These are phyloP conservation scores for Verticillium klebahnii DNA, from an alignment of 2,329 filamentous ascomycete genomes.

Conservation along the genomic window DNA sequence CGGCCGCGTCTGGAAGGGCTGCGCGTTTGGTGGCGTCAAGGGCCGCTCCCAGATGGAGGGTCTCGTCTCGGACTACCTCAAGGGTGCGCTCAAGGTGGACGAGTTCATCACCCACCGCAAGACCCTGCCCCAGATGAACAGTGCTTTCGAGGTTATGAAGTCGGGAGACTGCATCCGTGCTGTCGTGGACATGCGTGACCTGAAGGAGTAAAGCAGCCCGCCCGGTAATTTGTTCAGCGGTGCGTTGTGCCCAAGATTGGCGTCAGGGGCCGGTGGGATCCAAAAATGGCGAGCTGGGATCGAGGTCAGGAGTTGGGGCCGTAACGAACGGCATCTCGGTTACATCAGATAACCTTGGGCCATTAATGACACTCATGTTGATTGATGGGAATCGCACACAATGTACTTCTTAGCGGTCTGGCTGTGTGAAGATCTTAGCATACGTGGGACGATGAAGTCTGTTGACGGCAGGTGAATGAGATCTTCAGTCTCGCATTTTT, in stretches of 20 bases:
- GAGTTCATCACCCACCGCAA: constrained; percentile 99
- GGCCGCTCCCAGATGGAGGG: constrained; percentile 86
- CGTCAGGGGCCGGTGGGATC: background rate
- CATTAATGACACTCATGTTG: background rate
- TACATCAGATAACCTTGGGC: background rate
- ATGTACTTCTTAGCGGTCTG: background rate
- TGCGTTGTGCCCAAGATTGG: background rate
- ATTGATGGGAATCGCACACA: background rate
- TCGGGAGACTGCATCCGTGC: constrained; percentile 94
- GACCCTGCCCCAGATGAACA: constrained; percentile 77
- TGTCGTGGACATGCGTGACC: constrained; percentile 65
- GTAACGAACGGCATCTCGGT: background rate
- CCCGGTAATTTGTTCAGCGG: background rate
- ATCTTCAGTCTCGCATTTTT: too few relatives aligned
- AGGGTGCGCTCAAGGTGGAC: constrained; percentile 90
- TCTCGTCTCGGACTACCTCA: constrained; percentile 85
- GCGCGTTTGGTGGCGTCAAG: constrained; percentile 97
- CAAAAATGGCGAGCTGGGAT: background rate
- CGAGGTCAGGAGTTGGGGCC: background rate
- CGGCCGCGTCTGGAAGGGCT: constrained; percentile 95
- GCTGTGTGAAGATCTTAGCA: background rate
- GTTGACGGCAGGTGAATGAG: too few relatives aligned
- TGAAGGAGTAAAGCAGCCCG: background rate
- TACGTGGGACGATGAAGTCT: background rate
- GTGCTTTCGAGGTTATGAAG: constrained; percentile 91